Conservation (phyloP, 345 rosid species). For the Pugionium cornutum region DNA sequence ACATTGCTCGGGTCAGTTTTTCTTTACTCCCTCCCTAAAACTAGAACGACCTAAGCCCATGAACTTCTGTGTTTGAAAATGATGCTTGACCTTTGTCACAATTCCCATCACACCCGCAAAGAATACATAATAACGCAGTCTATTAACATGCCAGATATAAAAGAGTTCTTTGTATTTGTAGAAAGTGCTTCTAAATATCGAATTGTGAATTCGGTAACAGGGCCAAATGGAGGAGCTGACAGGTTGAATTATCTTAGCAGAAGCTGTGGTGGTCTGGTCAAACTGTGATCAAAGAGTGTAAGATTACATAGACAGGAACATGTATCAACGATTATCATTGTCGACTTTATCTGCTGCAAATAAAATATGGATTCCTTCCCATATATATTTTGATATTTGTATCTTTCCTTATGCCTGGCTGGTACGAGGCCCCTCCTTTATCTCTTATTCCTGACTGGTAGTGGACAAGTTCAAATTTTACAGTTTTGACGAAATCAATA, state of each 20-base stretch:
- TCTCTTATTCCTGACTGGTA: conserved; percentile 38
- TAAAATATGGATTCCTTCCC: too few relatives aligned
- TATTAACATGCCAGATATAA: background rate
- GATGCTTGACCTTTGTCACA: too few relatives aligned
- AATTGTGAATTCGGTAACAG: conserved; percentile 46
- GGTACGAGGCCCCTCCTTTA: conserved; percentile 47
- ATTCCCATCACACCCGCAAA: too few relatives aligned
- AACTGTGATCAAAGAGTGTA: conserved; percentile 15
- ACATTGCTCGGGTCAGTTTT: conserved; percentile 68
- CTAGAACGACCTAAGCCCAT: too few relatives aligned
- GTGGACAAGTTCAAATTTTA: too few relatives aligned
- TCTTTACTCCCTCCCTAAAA: too few relatives aligned
- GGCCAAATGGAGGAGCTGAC: conserved; percentile 91
- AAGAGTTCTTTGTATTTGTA: background rate
- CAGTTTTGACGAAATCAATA: too few relatives aligned
- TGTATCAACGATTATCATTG: too few relatives aligned
- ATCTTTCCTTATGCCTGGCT: too few relatives aligned
- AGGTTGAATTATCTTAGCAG: conserved; percentile 50
- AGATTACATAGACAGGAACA: conserved; percentile 25
- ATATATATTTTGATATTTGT: too few relatives aligned
- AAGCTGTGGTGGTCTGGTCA: conserved; percentile 9
- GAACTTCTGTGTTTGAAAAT: too few relatives aligned
- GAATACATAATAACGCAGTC: background rate
- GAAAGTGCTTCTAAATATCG: background rate
- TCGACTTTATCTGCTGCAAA: too few relatives aligned